phyloP scores from a whole-genome alignment of 768 basidiomycete genomes.

The Pleurotus tuber-regium region DNA sequence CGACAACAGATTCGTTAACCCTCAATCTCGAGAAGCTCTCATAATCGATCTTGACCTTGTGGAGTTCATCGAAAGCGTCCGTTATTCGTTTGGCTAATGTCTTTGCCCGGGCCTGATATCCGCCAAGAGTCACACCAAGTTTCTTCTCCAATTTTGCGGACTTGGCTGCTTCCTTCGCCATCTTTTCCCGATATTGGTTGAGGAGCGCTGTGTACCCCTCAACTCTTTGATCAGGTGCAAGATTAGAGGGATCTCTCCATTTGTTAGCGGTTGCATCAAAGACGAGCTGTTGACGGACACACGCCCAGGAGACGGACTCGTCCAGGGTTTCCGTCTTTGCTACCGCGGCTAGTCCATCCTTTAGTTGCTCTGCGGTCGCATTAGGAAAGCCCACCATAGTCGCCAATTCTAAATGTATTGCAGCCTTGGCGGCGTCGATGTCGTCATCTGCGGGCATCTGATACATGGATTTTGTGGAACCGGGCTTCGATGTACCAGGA shows the following conservation, averaged over 20 bases:
- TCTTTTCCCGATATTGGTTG: constrained; percentile 59
- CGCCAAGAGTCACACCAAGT: constrained; percentile 82
- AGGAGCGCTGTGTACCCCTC: constrained; percentile 64
- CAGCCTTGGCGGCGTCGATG: constrained; percentile 63
- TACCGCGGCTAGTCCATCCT: constrained; percentile 67
- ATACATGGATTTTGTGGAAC: constrained; percentile 67
- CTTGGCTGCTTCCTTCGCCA: constrained; percentile 80
- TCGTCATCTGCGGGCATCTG: constrained; percentile 75
- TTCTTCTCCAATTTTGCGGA: constrained; percentile 90
- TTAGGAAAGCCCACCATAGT: constrained; percentile 79
- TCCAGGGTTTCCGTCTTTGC: constrained; percentile 60
- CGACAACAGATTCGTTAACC: constrained; percentile 68
- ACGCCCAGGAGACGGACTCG: constrained; percentile 70
- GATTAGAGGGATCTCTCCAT: constrained; percentile 66
- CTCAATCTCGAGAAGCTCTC: constrained; percentile 78
- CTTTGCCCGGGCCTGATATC: constrained; percentile 78
- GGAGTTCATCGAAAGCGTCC: constrained; percentile 70
- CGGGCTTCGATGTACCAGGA: constrained; percentile 80
- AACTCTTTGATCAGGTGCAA: constrained; percentile 59
- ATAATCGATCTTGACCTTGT: constrained; percentile 63
- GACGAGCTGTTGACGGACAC: constrained; percentile 55
- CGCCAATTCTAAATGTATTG: constrained; percentile 81
- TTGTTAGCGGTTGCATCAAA: constrained; percentile 52
- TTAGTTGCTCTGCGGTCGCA: constrained; percentile 76
- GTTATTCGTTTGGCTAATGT: constrained; percentile 61